These are phyloP conservation scores for Cytospora piceae DNA, from an alignment of 2,329 filamentous ascomycete species.

Conservation along the genomic window DNA sequence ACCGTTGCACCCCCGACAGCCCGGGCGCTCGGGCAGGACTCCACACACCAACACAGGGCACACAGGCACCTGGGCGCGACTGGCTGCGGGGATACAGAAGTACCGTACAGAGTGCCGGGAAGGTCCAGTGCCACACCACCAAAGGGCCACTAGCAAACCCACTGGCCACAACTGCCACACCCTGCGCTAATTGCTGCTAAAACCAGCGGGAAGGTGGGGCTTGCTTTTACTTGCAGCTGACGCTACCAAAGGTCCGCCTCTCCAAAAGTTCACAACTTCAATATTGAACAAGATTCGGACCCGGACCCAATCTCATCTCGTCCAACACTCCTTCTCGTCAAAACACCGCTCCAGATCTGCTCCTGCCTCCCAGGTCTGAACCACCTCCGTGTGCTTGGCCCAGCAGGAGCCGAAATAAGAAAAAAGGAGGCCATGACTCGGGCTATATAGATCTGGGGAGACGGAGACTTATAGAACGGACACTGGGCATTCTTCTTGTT, in stretches of 20 bases:
- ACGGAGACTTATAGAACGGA: background rate
- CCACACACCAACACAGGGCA: background rate
- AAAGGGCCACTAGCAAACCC: background rate
- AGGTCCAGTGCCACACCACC: background rate
- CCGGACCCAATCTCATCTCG: background rate
- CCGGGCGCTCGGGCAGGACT: background rate
- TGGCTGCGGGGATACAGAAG: conserved; percentile 21
- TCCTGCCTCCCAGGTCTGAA: conserved; percentile 2
- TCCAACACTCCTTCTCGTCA: background rate
- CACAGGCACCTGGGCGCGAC: background rate
- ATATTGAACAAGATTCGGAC: conserved; percentile 11
- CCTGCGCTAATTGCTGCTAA: conserved; percentile 11
- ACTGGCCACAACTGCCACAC: background rate
- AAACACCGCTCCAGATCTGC: background rate
- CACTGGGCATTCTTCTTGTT: background rate
- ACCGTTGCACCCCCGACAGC: background rate
- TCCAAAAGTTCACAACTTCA: conserved; percentile 23
- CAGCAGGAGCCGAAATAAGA: background rate
- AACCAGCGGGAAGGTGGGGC: conserved; percentile 14
- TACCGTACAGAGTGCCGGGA: conserved; percentile 22
- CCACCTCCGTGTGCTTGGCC: conserved; percentile 8
- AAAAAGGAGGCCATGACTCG: conserved; percentile 6
- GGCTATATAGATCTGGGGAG: conserved; percentile 12
- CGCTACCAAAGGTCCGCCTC: conserved; percentile 20
- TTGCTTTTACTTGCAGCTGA: conserved; percentile 6